A percentile compares a stretch with the other conserved stretches of the same genome.
Evolutionary conservation across 805 yeast genomes (phyloP).

Genomic region (Suhomyces kilbournensis): DNA sequence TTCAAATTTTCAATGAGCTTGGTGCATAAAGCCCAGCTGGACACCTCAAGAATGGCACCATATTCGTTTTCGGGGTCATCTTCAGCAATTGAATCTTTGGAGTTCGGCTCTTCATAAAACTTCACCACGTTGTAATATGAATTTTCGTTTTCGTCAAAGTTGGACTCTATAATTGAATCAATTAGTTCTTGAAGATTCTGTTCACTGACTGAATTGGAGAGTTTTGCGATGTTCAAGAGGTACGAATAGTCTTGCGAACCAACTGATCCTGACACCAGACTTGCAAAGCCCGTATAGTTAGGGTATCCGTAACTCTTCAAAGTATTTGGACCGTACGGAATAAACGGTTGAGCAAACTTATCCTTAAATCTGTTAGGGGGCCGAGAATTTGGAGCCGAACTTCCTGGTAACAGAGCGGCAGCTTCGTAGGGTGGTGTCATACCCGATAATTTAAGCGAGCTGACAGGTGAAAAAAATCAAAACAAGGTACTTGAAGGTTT

Average conservation of each 20-base stretch:
- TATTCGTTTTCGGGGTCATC: neutral
- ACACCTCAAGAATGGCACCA: conserved; percentile 5
- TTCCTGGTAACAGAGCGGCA: neutral
- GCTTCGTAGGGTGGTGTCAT: neutral
- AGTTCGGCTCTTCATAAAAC: neutral
- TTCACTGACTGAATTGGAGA: conserved; percentile 12
- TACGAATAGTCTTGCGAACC: neutral
- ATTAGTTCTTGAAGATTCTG: conserved; percentile 14
- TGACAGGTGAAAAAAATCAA: neutral
- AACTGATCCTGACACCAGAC: neutral
- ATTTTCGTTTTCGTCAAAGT: conserved; percentile 6
- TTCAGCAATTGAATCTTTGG: neutral
- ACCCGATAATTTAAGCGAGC: neutral
- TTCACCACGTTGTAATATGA: conserved; percentile 6
- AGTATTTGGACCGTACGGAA: neutral
- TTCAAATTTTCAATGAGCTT: conserved; percentile 16
- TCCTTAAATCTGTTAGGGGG: neutral
- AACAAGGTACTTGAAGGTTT: neutral
- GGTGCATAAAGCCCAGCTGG: conserved; percentile 3
- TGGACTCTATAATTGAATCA: conserved; percentile 13
- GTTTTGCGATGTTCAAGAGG: conserved; percentile 1
- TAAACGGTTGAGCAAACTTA: conserved; percentile 3
- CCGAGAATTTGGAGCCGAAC: neutral
- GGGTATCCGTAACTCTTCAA: neutral
- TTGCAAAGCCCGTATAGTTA: neutral